Percentiles rank a stretch among this genome's conserved stretches.
Conservation (phyloP, 257 asterid genomes). For the Penstemon davidsonii region DNA sequence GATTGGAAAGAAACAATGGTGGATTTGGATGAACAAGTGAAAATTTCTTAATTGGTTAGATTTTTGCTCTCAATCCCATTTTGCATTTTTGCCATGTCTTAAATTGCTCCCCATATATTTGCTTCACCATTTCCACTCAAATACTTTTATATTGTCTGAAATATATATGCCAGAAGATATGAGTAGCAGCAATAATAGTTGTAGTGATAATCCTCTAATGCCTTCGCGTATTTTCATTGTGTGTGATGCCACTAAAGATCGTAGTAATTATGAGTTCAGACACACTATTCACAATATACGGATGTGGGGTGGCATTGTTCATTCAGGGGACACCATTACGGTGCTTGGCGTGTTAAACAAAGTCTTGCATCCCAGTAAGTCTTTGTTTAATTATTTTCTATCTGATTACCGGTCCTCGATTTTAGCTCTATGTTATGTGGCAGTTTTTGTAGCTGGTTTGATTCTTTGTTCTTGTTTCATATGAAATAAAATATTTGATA, state of each 20-base stretch:
- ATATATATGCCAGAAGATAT: conserved; percentile 27
- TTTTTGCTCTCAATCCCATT: too few species aligned
- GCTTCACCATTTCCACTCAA: background rate
- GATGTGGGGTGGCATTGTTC: conserved; percentile 46
- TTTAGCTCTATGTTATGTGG: background rate
- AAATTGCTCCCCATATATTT: background rate
- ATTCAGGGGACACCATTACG: conserved; percentile 51
- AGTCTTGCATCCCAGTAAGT: conserved; percentile 66
- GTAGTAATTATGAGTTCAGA: conserved; percentile 35
- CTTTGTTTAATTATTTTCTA: background rate
- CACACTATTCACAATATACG: conserved; percentile 38
- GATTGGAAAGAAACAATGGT: too few species aligned
- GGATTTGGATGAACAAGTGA: too few species aligned
- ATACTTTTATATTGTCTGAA: conserved; percentile 29
- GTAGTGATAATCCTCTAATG: conserved; percentile 31
- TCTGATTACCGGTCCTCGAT: background rate
- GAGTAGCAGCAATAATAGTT: conserved; percentile 30
- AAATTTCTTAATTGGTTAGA: too few species aligned
- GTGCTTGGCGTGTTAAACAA: conserved; percentile 67
- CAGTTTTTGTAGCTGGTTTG: too few species aligned
- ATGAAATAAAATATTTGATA: too few species aligned
- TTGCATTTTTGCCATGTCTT: too few species aligned
- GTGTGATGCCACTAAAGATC: conserved; percentile 60
- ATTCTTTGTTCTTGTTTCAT: too few species aligned
- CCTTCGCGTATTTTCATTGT: conserved; percentile 56